phyloP scores from a whole-genome alignment of 1,284 basidiomycete genomes.

The Schizophyllum amplum region DNA sequence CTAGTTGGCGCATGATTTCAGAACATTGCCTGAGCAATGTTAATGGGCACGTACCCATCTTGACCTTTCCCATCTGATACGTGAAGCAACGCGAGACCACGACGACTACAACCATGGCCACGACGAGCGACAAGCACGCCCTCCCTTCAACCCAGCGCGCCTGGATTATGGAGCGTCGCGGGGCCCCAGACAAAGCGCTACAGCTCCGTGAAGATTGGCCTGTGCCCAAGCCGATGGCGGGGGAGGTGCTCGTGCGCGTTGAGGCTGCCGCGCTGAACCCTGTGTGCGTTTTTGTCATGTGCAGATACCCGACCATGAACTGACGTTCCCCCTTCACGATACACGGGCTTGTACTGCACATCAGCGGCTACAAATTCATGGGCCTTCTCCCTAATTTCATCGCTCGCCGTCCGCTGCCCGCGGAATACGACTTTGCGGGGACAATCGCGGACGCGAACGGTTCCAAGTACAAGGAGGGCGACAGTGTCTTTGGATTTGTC shows the following conservation, averaged over 20 bases:
- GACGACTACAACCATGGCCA: not conserved
- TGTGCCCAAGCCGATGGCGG: slow-evolving; percentile 35
- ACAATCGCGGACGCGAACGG: slow-evolving; percentile 46
- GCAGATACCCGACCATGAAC: not conserved
- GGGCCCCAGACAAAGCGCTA: slow-evolving; percentile 38
- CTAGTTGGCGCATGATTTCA: too few relatives aligned
- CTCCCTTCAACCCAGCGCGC: not conserved
- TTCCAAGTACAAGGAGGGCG: slow-evolving; percentile 42
- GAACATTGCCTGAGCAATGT: too few relatives aligned
- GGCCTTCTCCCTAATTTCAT: slow-evolving; percentile 40
- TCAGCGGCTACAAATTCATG: slow-evolving; percentile 52
- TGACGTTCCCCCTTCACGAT: not conserved
- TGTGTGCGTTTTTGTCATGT: slow-evolving; percentile 31
- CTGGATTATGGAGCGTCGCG: slow-evolving; percentile 11
- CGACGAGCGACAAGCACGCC: not conserved
- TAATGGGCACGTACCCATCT: too few relatives aligned
- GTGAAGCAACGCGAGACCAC: too few relatives aligned
- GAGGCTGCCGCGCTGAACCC: slow-evolving; percentile 64
- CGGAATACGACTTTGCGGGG: slow-evolving; percentile 59
- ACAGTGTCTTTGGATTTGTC: slow-evolving; percentile 42
- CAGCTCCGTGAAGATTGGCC: slow-evolving; percentile 34
- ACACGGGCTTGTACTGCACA: too few relatives aligned
- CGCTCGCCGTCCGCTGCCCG: slow-evolving; percentile 38
- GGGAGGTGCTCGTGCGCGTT: slow-evolving; percentile 52
- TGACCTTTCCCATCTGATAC: too few relatives aligned